Base-by-base conservation (phyloP, 495 filamentous ascomycete genomes). In the Aspergillus campestris region DNA sequence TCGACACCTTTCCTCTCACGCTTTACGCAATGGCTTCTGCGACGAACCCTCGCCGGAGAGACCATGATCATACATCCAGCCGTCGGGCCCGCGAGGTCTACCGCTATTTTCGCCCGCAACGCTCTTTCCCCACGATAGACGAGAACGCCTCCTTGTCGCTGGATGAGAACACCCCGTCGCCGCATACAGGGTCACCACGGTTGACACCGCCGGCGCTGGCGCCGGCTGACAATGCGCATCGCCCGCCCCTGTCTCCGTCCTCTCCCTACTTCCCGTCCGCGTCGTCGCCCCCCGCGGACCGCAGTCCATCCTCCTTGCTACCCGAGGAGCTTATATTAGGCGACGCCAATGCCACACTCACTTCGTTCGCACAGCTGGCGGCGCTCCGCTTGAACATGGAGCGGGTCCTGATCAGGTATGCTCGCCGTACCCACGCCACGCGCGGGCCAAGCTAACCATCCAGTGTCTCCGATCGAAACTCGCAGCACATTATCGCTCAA, bases 401-500 rank as follows among this genome's bases (percentile, higher is more conserved):
- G 45, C 69, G 74, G 31, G 73, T 62, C 2, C 45, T 66, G 28
- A 63, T 71, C 32, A 66, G 65, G 67, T 67, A 55, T 30, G 52
- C 45, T 13, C 5, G 0, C 2, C 31, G 18, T 62, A 33, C 6
- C 33, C 15, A 30, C 10, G 11, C 12, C 31, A 28, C 10, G 15
- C 31, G 14, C 42, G 53, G 9, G 35, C 13, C 1, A 8, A 42
- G 10, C 9, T 31, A 31, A 24, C 18, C 5, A 1, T 36, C 3
- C 15, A 67, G 77, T 31, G 69, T 87, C 13, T 75, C 82, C 40
- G 81, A 80, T 48, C 66, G 71, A 14, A 65, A 75, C 3, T 65
- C 71, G 13, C 75, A 81, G 53, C 79, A 75, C 38, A 75, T 79
- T 32, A 58, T 81, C 29, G 78, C 78, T 3, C 76, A 82, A 50